Base-by-base conservation (phyloP, 768 basidiomycete species). In the Cystofilobasidium bisporidii region DNA sequence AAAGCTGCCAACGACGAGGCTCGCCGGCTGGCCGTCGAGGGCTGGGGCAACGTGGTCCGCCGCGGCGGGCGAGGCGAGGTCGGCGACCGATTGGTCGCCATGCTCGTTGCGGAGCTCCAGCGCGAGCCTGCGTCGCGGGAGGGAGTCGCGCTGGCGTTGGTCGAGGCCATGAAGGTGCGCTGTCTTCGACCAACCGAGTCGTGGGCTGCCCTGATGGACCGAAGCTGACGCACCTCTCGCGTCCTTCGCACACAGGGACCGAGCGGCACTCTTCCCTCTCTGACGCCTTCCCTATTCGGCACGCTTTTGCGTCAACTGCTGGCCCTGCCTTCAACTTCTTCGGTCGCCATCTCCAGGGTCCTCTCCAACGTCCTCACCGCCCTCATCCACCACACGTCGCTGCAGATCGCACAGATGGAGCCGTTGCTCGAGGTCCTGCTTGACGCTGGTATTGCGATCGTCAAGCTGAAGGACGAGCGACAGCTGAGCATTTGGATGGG, bases 1-100 rank as follows among this genome's bases (percentile, higher is more conserved):
- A 59, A 73, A 81, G 87, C n/a, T 86, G 88, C 0, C 89, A 94
- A 73, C 88, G 90, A 63, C 20, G 70, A 72, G 45, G 53, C 61
- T 71, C 74, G 69, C 72, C 75, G 72, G 62, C 61, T 66, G 71
- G 81, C 88, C 14, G 87, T 89, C 0, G 91, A 96, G 73, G 89
- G 90, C 4, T 96, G 90, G 93, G 89, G 86, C 0, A 84, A 83
- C 0, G 81, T 87, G 0, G 73, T 94, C 50, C 81, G 92, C 59
- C 82, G 88, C 71, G 67, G 67, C 24, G 77, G 92, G 62, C 88
- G 89, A 75, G 77, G 79, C 1, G 80, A 81, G 17, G 80, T 81
- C 11, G 79, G 87, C 36, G 83, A 82, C 63, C 79, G 80, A 57
- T 83, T 85, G 0, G 80, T 89, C 6, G 71, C 73, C 3, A 67